Evolutionary conservation across 2,329 filamentous ascomycete genomes (phyloP).

Genomic region (Cladosporium cucumerinum): DNA sequence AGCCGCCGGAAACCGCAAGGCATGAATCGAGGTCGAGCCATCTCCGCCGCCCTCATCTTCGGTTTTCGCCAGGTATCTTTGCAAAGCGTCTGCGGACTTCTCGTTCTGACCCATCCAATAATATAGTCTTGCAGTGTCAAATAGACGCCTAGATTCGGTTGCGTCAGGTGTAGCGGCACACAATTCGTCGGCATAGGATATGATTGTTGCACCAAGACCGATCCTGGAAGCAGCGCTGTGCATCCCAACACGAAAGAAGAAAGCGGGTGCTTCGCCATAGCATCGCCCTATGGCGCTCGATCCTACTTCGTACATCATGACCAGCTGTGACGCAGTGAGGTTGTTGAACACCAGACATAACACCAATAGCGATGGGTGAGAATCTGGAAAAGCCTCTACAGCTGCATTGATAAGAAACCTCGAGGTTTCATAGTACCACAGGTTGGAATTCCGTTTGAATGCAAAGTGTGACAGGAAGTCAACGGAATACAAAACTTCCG

Average conservation of each 20-base stretch:
- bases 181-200: background rate
- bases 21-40: background rate
- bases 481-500: background rate
- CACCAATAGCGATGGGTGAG: background rate
- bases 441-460: background rate
- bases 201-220: background rate
- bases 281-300: background rate
- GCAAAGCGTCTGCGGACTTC: background rate
- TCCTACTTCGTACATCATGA: background rate
- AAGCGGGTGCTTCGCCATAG: background rate
- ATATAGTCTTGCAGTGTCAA: background rate
- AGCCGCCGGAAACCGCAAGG: background rate
- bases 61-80: background rate
- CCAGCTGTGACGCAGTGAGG: background rate
- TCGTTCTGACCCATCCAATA: background rate
- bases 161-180: background rate
- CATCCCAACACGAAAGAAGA: background rate
- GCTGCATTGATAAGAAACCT: background rate
- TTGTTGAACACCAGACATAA: background rate
- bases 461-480: accelerated
- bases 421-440: background rate
- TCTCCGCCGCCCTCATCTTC: background rate
- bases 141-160: background rate
- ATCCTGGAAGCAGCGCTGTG: background rate
- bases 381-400: background rate